A percentile compares a stretch with the other conserved stretches of the same genome.
Evolutionary conservation across 805 yeast genomes (phyloP).

Genomic region (Ogataea kodamae): DNA sequence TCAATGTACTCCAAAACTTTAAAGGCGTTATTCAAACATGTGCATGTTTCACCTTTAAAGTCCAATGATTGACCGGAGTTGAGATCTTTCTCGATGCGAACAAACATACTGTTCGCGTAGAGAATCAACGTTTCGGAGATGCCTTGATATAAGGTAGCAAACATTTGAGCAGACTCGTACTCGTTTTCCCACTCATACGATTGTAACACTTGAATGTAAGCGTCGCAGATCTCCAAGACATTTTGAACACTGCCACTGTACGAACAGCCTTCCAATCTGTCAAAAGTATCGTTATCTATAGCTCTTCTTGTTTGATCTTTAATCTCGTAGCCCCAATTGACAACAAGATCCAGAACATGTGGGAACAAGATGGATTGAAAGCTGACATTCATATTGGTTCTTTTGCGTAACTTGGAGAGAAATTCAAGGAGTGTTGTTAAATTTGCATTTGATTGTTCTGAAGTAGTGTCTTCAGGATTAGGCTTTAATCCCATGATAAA

Average conservation of each 20-base stretch:
- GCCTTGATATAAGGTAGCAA: slow-evolving; percentile 57
- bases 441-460: slow-evolving; percentile 8
- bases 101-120: slow-evolving; percentile 41
- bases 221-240: slow-evolving; percentile 27
- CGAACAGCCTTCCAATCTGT: slow-evolving; percentile 33
- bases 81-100: slow-evolving; percentile 17
- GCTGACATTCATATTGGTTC: slow-evolving; percentile 21
- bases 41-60: slow-evolving; percentile 26
- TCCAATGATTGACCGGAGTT: slow-evolving; percentile 15
- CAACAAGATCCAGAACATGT: slow-evolving; percentile 22
- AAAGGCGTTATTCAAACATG: slow-evolving; percentile 30
- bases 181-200: slow-evolving; percentile 64
- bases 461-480: slow-evolving; percentile 2
- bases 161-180: slow-evolving; percentile 57
- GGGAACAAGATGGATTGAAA: slow-evolving; percentile 26
- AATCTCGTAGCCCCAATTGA: slow-evolving; percentile 27
- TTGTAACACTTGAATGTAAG: slow-evolving; percentile 48
- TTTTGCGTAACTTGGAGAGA: slow-evolving; percentile 15
- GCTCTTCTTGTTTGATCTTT: slow-evolving; percentile 42
- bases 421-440: slow-evolving; percentile 12
- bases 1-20: slow-evolving; percentile 21
- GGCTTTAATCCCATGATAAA: slow-evolving; percentile 16
- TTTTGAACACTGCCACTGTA: slow-evolving; percentile 29
- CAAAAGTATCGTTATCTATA: slow-evolving; percentile 53
- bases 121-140: slow-evolving; percentile 57